Base-by-base conservation (phyloP, 73 alveolate species). In the Paramecium sonneborni region DNA sequence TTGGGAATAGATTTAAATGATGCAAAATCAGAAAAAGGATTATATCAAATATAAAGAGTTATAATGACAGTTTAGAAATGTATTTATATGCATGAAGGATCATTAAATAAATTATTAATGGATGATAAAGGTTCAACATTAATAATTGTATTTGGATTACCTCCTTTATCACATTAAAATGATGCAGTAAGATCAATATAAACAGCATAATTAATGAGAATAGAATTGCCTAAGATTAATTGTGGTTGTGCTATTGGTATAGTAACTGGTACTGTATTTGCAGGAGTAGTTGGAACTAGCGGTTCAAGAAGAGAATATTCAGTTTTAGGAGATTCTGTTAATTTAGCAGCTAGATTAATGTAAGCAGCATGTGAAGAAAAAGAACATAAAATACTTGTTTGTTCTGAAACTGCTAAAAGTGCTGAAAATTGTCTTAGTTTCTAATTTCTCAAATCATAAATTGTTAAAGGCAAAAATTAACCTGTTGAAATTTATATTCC, bases 211-310 rank as follows among this genome's bases (percentile, higher is more conserved):
- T 92, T 92, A 84, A 96, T 97, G 93, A 92, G 98, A 86, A 93
- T 92, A 86, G 98, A 96, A 76, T 95, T 97, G 68, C 88, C 93
- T 30, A 95, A 96, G 85, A 92, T 94, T 37, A 93, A 96, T 46
- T 87, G 92, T 92, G 86, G 96, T 95, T 85, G 98, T 96, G 58
- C 92, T 85, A 95, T 76, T 72, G 99, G 99, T 11, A 90, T 97
- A 37, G 94, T 98, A 21, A 97, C 99, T 18, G 99, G 99, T 21
- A 94, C 96, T 11, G 97, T 96, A 56, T 97, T 95, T 82, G 93
- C 98, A 14, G 99, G 99, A 21, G 98, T 97, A 8, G 98, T 98
- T 21, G 99, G 99, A 38, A 95, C 99, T 1, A 93, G 97, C 56
- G 98, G 99, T 0, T 93, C 96, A 20, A 93, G 99, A 86, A 96